Evolutionary conservation across 208 protist species (phyloP), one percentile per base, ranked within the genome.

Genomic region (Leishmania tarentolae): DNA sequence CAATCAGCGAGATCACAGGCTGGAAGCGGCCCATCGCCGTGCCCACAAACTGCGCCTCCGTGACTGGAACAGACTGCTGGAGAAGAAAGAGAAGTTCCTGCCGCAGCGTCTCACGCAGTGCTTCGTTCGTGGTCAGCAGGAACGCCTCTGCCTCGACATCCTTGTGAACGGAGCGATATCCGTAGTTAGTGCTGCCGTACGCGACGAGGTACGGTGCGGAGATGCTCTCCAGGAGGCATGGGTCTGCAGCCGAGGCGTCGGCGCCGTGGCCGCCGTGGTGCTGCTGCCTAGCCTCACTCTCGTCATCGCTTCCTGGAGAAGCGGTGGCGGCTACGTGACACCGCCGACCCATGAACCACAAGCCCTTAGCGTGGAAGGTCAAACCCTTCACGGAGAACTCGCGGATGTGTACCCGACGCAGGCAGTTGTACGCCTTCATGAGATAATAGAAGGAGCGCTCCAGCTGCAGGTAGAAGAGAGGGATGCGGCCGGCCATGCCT

Each of bases 131-230:
- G 15, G 93, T 96, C 74, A 91, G 87, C 31, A 98, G 70, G 73
- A 96, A 89, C 59, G 81, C 87, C 81, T 93, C 88, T 47, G 87
- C 83, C 88, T 98, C 95, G 28, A 98, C 86, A 73, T 98, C 95
- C 66, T 92, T 94, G 81, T 95, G 88, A 1, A 94, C 91, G 37
- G 91, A 95, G 69, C 95, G 95, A 79, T 93, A 90, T 15, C 95
- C 93, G 68, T 96, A 96, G 87, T 98, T 98, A 69, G 92, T 96
- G 86, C 93, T 97, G 76, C 95, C 93, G 85, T 96, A 93, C 8
- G 92, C 86, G 17, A 94, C 91, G n/a, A 95, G 78, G 77, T 93
- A 93, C 46, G 90, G 91, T n/a, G 84, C 73, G 8, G 82, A 80
- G 50, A 90, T 87, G 24, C 59, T 65, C 47, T 78, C 46, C 24